A percentile compares a stretch with the other conserved stretches of the same genome.
phyloP scores from a whole-genome alignment of 2,329 filamentous ascomycete genomes.

The Colletotrichum viniferum region DNA sequence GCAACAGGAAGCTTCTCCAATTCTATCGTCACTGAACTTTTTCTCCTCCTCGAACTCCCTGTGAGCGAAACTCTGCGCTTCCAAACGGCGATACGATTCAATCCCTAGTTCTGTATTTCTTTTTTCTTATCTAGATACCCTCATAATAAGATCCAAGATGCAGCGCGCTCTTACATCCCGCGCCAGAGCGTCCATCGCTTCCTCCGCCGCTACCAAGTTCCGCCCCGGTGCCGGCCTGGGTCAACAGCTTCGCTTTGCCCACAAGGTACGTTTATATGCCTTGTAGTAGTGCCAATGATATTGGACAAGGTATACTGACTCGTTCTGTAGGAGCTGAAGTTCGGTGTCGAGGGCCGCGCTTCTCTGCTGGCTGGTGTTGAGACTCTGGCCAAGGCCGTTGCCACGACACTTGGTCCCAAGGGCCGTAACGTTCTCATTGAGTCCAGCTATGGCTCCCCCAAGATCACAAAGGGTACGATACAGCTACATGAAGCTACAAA shows the following conservation, averaged over 20 bases:
- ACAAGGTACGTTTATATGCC: conserved; percentile 73
- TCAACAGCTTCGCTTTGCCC: conserved; percentile 93
- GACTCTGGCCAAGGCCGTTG: conserved; percentile 93
- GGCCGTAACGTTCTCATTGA: conserved; percentile 98
- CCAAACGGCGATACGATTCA: conserved; percentile 31
- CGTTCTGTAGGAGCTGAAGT: conserved; percentile 83
- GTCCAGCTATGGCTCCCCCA: conserved; percentile 97
- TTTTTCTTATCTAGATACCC: conserved; percentile 33
- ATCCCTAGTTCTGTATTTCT: conserved; percentile 31
- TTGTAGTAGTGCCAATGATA: conserved; percentile 19
- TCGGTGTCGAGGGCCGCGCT: conserved; percentile 92
- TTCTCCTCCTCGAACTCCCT: conserved; percentile 29
- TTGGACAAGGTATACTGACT: conserved; percentile 30
- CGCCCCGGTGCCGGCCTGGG: conserved; percentile 69
- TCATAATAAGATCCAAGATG: conserved; percentile 64
- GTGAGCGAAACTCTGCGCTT: conserved; percentile 28
- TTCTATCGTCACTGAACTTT: conserved; percentile 22
- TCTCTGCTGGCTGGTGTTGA: conserved; percentile 92
- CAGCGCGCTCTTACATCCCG: conserved; percentile 90
- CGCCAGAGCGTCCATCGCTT: conserved; percentile 80
- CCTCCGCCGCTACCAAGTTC: conserved; percentile 68
- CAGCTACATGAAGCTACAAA: not conserved
- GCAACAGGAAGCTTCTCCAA: conserved; percentile 17
- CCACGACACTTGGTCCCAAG: conserved; percentile 96
- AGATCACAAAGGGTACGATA: conserved; percentile 94